Evolutionary conservation across 169 alveolate species (phyloP), one percentile per base, ranked within the genome.

Genomic region (Miamiensis avidus): DNA sequence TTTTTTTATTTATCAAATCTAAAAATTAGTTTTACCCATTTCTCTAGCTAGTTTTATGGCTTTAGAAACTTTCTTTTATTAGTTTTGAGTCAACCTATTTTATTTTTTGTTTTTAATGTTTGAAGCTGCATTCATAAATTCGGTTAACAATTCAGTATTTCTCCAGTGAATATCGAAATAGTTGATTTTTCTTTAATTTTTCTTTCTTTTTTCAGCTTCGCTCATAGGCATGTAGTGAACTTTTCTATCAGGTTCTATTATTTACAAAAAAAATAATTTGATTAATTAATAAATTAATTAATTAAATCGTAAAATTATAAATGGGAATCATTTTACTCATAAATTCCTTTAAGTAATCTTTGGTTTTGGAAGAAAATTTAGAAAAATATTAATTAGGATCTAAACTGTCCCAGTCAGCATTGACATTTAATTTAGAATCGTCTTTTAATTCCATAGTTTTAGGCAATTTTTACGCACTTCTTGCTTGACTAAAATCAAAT

Each of bases 91-190:
- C 0, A 94, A 89, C 31, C 93, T 74, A 0, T 95, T 92, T 81
- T 94, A 82, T 31, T 77, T 86, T 32, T 93, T 82, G 78, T 91
- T 92, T 77, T 77, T 82, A 26, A 94, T 89, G 64, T 82, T 82
- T 25, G 94, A 95, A 33, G 93, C 75, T 26, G 75, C 69, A 29
- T 89, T 94, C 82, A 94, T 29, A 81, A 94, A 94, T 86, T 94
- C 76, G 34, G 89, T 49, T 32, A 91, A 74, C 31, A 92, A 76
- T 31, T 92, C 92, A 32, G 95, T 89, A 85, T 94, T 90, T 87
- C 89, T 92, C 94, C 95, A 94, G 77, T 89, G 82, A 72, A 94
- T 87, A 81, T 94, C 96, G 26, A 85, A 81, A 34, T 78, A 72
- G 49, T 86, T 84, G n/a, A 94, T 49, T 79, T 89, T 84, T 88